Conservation (phyloP, 75 land plant genomes). For the Cunninghamia lanceolata region DNA sequence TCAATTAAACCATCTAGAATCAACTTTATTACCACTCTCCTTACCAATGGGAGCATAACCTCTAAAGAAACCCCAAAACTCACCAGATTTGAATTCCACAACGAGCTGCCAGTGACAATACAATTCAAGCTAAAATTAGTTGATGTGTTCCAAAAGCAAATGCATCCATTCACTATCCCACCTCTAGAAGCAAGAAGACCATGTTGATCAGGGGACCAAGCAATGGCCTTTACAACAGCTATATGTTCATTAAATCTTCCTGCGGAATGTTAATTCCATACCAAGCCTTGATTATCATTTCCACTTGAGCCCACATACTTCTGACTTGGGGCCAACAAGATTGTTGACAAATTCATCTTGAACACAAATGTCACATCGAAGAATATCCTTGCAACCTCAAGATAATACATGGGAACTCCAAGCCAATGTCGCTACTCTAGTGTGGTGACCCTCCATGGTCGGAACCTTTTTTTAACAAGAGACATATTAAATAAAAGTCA, state of each 20-base stretch:
- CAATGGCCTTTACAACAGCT: constrained; percentile 98
- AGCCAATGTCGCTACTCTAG: constrained; percentile 85
- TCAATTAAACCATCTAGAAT: too few species aligned
- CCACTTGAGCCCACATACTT: constrained; percentile 99
- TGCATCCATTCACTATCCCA: constrained; percentile 95
- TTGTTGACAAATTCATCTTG: constrained; percentile 74
- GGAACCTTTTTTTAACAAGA: constrained; percentile 75
- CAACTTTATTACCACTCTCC: too few species aligned
- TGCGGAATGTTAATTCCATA: constrained; percentile 88
- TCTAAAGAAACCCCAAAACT: too few species aligned
- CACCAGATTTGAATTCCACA: constrained; percentile 8
- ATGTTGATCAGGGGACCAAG: constrained; percentile 98
- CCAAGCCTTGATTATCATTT: constrained; percentile 95
- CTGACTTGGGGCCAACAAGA: constrained; percentile 92
- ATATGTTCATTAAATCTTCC: constrained; percentile 79
- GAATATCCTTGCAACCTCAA: constrained; percentile 97
- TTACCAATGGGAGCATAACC: too few species aligned
- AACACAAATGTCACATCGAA: constrained; percentile 89
- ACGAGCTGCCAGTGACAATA: constrained; percentile 95
- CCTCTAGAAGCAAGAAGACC: constrained; percentile 97
- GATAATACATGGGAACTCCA: constrained; percentile 75
- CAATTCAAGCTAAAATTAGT: constrained; percentile 64
- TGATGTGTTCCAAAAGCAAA: constrained; percentile 93
- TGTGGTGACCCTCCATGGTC: constrained; percentile 88
- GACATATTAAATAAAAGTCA: too few species aligned